phyloP scores from a whole-genome alignment of 805 yeast genomes.

The Metschnikowia noctiluminum region DNA sequence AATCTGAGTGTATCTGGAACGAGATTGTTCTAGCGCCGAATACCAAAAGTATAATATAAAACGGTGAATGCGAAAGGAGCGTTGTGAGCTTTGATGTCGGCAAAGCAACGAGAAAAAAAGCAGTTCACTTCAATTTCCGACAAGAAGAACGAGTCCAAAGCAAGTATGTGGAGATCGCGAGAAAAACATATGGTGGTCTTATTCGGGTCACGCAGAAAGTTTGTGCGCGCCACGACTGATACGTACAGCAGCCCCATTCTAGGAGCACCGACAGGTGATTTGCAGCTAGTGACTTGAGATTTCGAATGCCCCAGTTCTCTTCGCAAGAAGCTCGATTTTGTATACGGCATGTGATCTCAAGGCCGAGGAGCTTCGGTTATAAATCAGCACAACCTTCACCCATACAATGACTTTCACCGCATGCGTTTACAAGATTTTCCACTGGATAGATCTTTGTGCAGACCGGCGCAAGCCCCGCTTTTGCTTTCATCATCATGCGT shows the following conservation, averaged over 20 bases:
- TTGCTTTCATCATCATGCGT: constrained; percentile 12
- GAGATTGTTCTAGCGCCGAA: too few species aligned
- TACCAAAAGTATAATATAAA: too few species aligned
- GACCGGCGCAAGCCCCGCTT: constrained; percentile 12
- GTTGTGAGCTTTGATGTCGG: not conserved
- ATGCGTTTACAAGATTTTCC: not conserved
- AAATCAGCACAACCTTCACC: not conserved
- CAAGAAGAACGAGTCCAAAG: constrained; percentile 3
- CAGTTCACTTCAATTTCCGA: not conserved
- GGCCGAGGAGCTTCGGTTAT: too few species aligned
- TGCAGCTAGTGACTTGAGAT: not conserved
- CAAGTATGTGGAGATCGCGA: constrained; percentile 15
- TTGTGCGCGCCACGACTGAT: constrained; percentile 16
- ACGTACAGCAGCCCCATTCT: too few species aligned
- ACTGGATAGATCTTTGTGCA: constrained; percentile 1
- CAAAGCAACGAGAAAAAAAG: not conserved
- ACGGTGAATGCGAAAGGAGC: too few species aligned
- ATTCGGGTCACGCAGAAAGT: constrained; percentile 18
- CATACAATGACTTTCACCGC: not conserved
- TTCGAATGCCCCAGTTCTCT: not conserved
- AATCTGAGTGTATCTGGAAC: too few species aligned
- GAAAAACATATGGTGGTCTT: constrained; percentile 7
- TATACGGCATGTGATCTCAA: not conserved
- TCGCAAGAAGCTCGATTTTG: not conserved
- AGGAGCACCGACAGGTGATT: too few species aligned